Base-by-base conservation (phyloP, 805 yeast genomes). In the Novakomyces olei region DNA sequence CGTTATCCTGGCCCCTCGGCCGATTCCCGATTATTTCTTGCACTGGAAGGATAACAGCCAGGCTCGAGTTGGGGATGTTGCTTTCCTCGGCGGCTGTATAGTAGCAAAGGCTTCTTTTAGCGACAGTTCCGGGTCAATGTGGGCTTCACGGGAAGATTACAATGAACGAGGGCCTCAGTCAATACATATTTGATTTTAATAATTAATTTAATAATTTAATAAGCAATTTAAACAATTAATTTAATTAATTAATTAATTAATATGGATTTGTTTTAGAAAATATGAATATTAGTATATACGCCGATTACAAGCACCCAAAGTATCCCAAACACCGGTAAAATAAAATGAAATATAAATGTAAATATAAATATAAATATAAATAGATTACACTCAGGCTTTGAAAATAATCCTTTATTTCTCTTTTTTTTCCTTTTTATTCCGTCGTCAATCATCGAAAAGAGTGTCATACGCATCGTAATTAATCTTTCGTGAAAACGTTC, bases 401-500 rank as follows among this genome's bases (percentile, higher is more conserved):
- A n/a, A n/a, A n/a, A n/a, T n/a, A 51, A n/a, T n/a, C n/a, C n/a
- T n/a, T n/a, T n/a, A n/a, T n/a, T n/a, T n/a, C n/a, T n/a, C n/a
- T n/a, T n/a, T n/a, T n/a, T n/a, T n/a, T n/a, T n/a, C n/a, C n/a
- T n/a, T n/a, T n/a, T n/a, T n/a, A n/a, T n/a, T n/a, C n/a, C n/a
- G n/a, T 22, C 24, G 8, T n/a, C n/a, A 22, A 22, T 29, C 32
- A 25, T 29, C 15, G 19, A 57, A 44, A 30, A 57, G 40, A 28
- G 41, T 43, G 16, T 71, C 72, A 34, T 85, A 66, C 4, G 85
- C 81, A 30, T 65, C 71, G 50, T 88, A 88, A 51, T 88, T 88
- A 51, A 88, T 76, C 59, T 88, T 88, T 54, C 73, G 76, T 18
- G 94, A 78, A 41, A 74, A 71, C 5, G 76, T 61, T 45, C 78